Evolutionary conservation across 495 filamentous ascomycete species (phyloP).

Genomic region (Venustampulla echinocandica): DNA sequence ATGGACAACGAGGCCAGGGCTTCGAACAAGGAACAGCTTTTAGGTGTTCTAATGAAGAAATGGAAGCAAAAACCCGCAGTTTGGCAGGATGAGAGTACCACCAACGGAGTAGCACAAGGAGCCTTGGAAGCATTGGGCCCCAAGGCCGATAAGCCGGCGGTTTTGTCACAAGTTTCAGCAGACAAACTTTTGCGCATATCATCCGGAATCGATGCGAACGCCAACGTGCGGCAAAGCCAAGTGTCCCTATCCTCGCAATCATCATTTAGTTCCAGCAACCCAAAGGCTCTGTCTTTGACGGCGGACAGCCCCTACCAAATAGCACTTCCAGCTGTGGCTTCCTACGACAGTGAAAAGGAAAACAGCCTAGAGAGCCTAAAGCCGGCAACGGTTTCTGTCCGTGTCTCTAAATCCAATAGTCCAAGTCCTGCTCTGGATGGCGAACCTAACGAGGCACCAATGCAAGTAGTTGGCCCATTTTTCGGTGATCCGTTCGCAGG

Average conservation of each 20-base stretch:
- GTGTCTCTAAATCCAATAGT: not conserved
- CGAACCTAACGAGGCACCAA: conserved; percentile 2
- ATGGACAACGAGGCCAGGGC: too few species aligned
- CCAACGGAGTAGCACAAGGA: too few species aligned
- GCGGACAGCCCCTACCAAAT: not conserved
- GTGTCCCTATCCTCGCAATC: not conserved
- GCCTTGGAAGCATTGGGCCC: too few species aligned
- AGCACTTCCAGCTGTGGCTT: not conserved
- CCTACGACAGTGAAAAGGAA: conserved; percentile 15
- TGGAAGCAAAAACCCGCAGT: too few species aligned
- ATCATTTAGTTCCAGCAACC: not conserved
- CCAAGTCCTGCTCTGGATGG: not conserved
- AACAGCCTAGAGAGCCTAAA: conserved; percentile 15
- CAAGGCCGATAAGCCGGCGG: too few species aligned
- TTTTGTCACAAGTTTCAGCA: not conserved
- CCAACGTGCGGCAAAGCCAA: not conserved
- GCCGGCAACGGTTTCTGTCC: not conserved
- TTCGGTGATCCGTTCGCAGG: conserved; percentile 21
- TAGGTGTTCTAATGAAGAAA: too few species aligned
- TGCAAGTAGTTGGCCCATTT: conserved; percentile 3
- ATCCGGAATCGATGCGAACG: not conserved
- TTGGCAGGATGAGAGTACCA: too few species aligned
- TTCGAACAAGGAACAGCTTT: too few species aligned
- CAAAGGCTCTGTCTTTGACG: not conserved
- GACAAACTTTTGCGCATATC: not conserved